phyloP scores from a whole-genome alignment of 2,329 filamentous ascomycete genomes.

The Penicillium vulpinum region DNA sequence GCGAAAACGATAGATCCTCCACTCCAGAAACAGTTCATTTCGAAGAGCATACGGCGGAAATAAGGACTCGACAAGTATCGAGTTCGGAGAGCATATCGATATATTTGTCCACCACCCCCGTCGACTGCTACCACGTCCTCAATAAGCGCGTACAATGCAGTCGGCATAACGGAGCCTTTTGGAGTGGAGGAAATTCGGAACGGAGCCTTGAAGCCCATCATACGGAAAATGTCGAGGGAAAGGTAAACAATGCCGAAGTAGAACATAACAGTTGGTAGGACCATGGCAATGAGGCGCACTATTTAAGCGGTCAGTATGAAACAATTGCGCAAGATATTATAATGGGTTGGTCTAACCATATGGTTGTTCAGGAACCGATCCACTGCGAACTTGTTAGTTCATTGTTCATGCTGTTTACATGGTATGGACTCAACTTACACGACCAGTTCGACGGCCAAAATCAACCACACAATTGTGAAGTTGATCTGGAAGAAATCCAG shows the following conservation, averaged over 20 bases:
- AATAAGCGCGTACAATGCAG: slow-evolving; percentile 64
- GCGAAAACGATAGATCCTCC: slow-evolving; percentile 52
- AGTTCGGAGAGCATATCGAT: slow-evolving; percentile 52
- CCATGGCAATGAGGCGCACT: slow-evolving; percentile 48
- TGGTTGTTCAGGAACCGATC: slow-evolving; percentile 43
- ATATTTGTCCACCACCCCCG: slow-evolving; percentile 58
- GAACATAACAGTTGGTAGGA: slow-evolving; percentile 48
- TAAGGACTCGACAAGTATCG: slow-evolving; percentile 56
- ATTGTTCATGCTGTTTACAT: not conserved
- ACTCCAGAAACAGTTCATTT: slow-evolving; percentile 60
- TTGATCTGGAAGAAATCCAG: slow-evolving; percentile 50
- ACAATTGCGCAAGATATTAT: not conserved
- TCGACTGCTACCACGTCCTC: slow-evolving; percentile 70
- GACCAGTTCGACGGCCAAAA: slow-evolving; percentile 45
- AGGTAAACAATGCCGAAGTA: slow-evolving; percentile 47
- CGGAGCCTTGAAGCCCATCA: slow-evolving; percentile 51
- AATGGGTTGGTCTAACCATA: slow-evolving; percentile 34
- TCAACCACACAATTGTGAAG: slow-evolving; percentile 48
- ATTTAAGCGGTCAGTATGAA: slow-evolving; percentile 2
- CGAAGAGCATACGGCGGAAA: slow-evolving; percentile 56
- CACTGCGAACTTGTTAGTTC: slow-evolving; percentile 31
- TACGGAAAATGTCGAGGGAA: slow-evolving; percentile 44
- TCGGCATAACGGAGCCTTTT: slow-evolving; percentile 59
- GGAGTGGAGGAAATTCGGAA: slow-evolving; percentile 65
- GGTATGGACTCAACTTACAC: slow-evolving; percentile 32